Evolutionary conservation across 106 monocot genomes (phyloP).

Genomic region (Apostasia ramifera): DNA sequence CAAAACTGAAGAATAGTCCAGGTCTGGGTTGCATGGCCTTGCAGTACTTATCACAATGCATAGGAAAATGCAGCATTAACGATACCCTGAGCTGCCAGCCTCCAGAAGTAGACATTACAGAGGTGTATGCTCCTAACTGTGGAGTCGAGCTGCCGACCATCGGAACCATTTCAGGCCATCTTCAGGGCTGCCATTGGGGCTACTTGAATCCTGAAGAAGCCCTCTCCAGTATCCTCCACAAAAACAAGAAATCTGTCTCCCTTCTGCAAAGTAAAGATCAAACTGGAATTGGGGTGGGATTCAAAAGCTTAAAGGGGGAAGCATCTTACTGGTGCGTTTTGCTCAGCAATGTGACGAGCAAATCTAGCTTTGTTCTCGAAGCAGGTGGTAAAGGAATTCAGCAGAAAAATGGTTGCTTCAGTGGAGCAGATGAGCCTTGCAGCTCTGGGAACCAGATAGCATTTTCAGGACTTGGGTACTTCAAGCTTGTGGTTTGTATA

Average conservation of each 20-base stretch:
- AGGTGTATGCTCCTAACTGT: constrained; percentile 81
- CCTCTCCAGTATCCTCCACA: constrained; percentile 18
- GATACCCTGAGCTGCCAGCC: constrained; percentile 37
- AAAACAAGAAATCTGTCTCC: constrained; percentile 21
- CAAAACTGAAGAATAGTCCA: constrained; percentile 38
- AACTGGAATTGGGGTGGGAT: constrained; percentile 57
- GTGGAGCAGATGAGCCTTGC: constrained; percentile 41
- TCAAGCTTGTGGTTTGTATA: neutral
- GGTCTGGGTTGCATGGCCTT: constrained; percentile 91
- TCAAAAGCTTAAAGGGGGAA: constrained; percentile 25
- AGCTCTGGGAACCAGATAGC: constrained; percentile 23
- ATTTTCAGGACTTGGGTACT: neutral
- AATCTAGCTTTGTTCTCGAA: constrained; percentile 62
- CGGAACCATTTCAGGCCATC: constrained; percentile 35
- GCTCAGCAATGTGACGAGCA: constrained; percentile 45
- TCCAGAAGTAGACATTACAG: constrained; percentile 52
- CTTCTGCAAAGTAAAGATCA: constrained; percentile 39
- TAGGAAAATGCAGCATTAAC: constrained; percentile 49
- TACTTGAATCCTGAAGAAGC: constrained; percentile 35
- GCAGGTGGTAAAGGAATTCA: constrained; percentile 56
- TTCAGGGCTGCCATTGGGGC: constrained; percentile 40
- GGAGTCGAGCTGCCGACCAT: constrained; percentile 76
- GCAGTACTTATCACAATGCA: constrained; percentile 58
- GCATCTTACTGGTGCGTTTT: constrained; percentile 62
- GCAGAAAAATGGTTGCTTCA: constrained; percentile 67